Conservation (phyloP, 768 basidiomycete genomes). For the Boletus reticuloceps region DNA sequence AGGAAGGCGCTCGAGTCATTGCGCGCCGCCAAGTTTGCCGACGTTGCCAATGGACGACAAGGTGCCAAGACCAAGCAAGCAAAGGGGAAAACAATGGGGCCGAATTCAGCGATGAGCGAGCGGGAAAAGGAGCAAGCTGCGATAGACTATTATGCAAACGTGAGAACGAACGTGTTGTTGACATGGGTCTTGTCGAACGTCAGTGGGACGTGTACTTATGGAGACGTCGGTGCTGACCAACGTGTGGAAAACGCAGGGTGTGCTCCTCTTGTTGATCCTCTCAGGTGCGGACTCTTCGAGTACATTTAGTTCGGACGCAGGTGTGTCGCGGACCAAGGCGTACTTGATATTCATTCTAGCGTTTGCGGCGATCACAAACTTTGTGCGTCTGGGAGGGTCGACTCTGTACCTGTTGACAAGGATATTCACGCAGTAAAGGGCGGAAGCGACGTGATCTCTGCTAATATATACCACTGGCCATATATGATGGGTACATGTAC, state of each 20-base stretch:
- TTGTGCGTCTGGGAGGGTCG: conserved; percentile 59
- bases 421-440: conserved; percentile 47
- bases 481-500: conserved; percentile 2
- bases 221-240: not conserved
- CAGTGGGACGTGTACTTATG: conserved; percentile 15
- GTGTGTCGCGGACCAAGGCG: conserved; percentile 58
- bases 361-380: conserved; percentile 78
- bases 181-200: conserved; percentile 87
- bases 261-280: conserved; percentile 69
- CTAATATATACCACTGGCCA: too few relatives aligned
- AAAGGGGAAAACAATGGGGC: conserved; percentile 8
- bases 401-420: conserved; percentile 52
- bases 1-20: conserved; percentile 80
- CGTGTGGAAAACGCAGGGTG: conserved; percentile 41
- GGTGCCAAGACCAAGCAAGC: conserved; percentile 8
- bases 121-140: conserved; percentile 72
- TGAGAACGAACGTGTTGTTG: conserved; percentile 79
- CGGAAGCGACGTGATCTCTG: not conserved
- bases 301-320: conserved; percentile 53
- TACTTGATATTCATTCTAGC: conserved; percentile 80
- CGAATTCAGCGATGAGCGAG: conserved; percentile 31
- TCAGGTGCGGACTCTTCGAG: conserved; percentile 52
- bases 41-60: conserved; percentile 1
- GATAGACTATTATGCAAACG: conserved; percentile 85
- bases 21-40: conserved; percentile 48